Base-by-base conservation (phyloP, 1,284 basidiomycete genomes). In the Pterulicium gracile region DNA sequence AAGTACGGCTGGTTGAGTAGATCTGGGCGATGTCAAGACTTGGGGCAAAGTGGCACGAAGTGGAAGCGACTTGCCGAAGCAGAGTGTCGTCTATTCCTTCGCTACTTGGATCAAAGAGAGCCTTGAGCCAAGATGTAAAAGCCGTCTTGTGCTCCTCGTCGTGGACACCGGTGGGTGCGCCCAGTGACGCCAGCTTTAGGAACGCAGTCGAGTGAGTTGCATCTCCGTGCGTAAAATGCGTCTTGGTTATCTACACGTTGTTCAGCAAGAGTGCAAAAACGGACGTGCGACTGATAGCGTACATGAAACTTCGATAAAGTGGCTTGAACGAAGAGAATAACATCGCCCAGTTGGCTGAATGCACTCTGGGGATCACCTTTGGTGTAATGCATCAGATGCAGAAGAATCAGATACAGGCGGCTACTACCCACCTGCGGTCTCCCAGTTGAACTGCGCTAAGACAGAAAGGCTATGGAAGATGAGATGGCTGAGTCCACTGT, bases 1-100 rank as follows among this genome's bases (percentile, higher is more conserved):
- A 1, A 89, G 60, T 0, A 68, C 73, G 54, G 75, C 77, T 1
- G 82, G 85, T 47, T 76, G 74, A 2, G 84, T 88, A 13, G 79
- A 75, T 51, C 83, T 87, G 56, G 15, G 13, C 43, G 46, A 10
- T 12, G 4, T 15, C 10, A 44, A 2, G 5, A 47, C 14, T 27
- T 1, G 39, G 24, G 12, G 20, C 42, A 19, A 50, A 32, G 7
- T 41, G 22, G 15, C 43, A 5, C 14, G n/a, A 27, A 23, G 21
- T 36, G 44, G 36, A 23, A 24, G 13, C 5, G 24, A 24, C 57
- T 52, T 58, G 83, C 83, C 87, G 69, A 15, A 89, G 66, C 47
- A 88, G 82, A 5, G 73, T 77, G 55, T 89, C 86, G 51, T 87
- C 86, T 21, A 89, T 88, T 2, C 86, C 86, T 58, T 88, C 86